Evolutionary conservation across 768 basidiomycete genomes (phyloP), one percentile per base, ranked within the genome.

Genomic region (Chalciporus pseudorubinellus): DNA sequence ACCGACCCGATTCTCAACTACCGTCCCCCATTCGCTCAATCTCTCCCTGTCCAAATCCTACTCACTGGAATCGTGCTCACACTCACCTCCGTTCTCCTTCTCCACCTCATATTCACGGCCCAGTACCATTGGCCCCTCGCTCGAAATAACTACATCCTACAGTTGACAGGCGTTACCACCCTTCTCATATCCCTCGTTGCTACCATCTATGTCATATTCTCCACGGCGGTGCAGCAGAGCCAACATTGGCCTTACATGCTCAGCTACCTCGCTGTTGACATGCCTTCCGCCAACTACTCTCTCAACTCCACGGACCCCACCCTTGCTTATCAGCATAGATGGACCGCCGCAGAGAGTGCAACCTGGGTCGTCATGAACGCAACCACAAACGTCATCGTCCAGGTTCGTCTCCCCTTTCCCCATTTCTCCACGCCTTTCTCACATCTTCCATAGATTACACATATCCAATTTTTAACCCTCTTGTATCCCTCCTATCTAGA

Each of bases 41-140:
- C 95, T 0, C 80, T 98, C 14, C 94, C 95, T 2, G 81, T 95
- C 0, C 97, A 99, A 63, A 82, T 98, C 45, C 78, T 97, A 52
- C 72, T 95, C 46, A 85, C 83, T 1, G 92, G 92, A 41, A 80
- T 97, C 55, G 82, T 92, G 6, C 73, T 95, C 55, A 90, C 95
- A 10, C 82, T 98, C 53, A 81, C 89, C 40, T 75, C 79, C 40
- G 87, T 95, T 18, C 84, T 99, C 39, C 77, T 97, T 60, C 83
- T 97, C 50, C 94, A 98, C 59, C 84, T 99, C 58, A 68, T 93
- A 52, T 97, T 99, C 73, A 98, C 97, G 5, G 89, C 87, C 0
- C 92, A 95, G 65, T 98, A 95, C 58, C 97, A 99, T 69, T 91
- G 89, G 80, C 92, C 93, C 1, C 84, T 99, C 36, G 92, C 94